phyloP scores from a whole-genome alignment of 23 red algal genomes.

The Pyropia yezoensis region DNA sequence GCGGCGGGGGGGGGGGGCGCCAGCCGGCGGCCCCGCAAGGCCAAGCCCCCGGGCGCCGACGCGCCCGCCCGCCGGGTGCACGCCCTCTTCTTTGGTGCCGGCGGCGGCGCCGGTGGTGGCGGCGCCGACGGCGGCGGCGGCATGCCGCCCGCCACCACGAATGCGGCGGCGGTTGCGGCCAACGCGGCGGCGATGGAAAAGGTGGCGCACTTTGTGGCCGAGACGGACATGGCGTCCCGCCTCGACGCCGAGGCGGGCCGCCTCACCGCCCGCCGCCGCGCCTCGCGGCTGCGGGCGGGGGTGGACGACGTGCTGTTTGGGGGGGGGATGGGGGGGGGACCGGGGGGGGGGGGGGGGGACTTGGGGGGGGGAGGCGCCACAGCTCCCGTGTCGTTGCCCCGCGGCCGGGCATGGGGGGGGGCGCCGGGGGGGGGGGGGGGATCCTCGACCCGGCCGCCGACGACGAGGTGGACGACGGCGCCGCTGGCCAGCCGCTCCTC shows the following conservation, averaged over 20 bases:
- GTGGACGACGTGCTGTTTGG: not conserved
- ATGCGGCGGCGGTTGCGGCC: not conserved
- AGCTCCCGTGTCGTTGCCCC: no score
- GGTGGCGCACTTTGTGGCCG: not conserved
- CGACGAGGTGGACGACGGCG: no score
- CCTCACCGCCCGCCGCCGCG: not conserved
- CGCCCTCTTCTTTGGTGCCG: not conserved
- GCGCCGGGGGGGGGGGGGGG: no score
- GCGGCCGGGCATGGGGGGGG: no score
- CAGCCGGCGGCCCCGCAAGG: not conserved
- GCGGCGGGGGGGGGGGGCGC: not conserved
- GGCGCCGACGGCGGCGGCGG: not conserved
- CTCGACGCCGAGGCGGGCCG: not conserved
- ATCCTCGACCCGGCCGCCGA: no score
- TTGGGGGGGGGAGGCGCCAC: no score
- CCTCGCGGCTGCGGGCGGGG: not conserved
- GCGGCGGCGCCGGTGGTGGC: not conserved
- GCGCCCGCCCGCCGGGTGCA: not conserved
- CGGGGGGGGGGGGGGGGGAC: no score
- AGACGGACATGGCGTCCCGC: not conserved
- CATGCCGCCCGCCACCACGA: not conserved
- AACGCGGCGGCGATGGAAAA: not conserved
- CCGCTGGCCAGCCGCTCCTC: no score
- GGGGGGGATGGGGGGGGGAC: not conserved
- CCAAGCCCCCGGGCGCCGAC: not conserved